phyloP scores from a whole-genome alignment of 306 rosid genomes.

The Oxytropis ochrocephala region DNA sequence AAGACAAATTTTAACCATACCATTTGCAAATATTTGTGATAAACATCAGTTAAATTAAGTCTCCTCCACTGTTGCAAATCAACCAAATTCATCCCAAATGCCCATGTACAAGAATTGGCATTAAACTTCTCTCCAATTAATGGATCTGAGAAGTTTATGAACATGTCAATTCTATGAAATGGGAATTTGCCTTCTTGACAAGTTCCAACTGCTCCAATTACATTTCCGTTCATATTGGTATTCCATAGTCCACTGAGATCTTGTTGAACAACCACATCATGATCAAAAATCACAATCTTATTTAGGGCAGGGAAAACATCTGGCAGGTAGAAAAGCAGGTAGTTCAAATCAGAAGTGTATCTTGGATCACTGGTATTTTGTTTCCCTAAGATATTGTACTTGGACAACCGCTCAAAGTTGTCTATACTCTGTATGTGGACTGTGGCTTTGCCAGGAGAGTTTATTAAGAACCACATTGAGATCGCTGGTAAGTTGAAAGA shows the following conservation, averaged over 20 bases:
- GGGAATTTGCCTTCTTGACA: constrained; percentile 26
- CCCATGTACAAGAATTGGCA: constrained; percentile 26
- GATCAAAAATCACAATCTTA: constrained; percentile 23
- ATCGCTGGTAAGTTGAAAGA: constrained; percentile 21
- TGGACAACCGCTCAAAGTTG: constrained; percentile 16
- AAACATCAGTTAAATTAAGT: constrained; percentile 14
- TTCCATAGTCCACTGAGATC: constrained; percentile 26
- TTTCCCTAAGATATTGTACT: constrained; percentile 5
- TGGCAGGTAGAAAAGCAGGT: constrained; percentile 24
- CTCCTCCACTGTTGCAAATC: constrained; percentile 29
- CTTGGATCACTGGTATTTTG: neutral
- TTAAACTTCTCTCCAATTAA: constrained; percentile 4
- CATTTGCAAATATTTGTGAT: constrained; percentile 19
- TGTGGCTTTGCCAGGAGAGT: constrained; percentile 25
- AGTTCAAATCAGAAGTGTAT: constrained; percentile 19
- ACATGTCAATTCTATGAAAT: constrained; percentile 14
- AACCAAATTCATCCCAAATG: constrained; percentile 28
- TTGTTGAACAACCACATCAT: constrained; percentile 31
- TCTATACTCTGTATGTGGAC: constrained; percentile 21
- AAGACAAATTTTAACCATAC: constrained; percentile 12
- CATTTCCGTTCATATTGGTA: constrained; percentile 10
- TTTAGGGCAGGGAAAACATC: constrained; percentile 24
- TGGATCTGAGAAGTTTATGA: constrained; percentile 27
- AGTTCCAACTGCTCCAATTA: constrained; percentile 27
- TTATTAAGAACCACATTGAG: constrained; percentile 30